Evolutionary conservation across 306 rosid species (phyloP).

Genomic region (Dryas drummondii): DNA sequence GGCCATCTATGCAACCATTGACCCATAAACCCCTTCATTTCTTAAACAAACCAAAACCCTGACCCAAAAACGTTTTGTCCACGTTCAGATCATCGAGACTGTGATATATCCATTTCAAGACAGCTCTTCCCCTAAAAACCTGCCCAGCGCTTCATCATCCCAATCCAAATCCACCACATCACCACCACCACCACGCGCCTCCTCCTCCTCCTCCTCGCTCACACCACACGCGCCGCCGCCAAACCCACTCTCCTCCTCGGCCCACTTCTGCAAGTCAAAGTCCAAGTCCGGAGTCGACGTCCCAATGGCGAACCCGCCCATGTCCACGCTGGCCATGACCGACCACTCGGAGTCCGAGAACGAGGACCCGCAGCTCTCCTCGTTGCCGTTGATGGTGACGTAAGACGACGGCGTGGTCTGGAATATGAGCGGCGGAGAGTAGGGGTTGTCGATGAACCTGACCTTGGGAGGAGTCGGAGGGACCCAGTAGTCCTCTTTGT

Average conservation of each 20-base stretch:
- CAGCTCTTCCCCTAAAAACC: slow-evolving; percentile 38
- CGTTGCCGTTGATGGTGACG: slow-evolving; percentile 69
- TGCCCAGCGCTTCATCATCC: slow-evolving; percentile 42
- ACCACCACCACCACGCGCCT: slow-evolving; percentile 12
- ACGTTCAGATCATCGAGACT: too few species aligned
- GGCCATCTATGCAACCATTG: too few species aligned
- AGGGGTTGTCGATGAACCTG: slow-evolving; percentile 54
- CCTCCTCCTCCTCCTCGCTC: slow-evolving; percentile 10
- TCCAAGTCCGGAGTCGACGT: slow-evolving; percentile 2
- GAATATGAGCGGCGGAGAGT: slow-evolving; percentile 38
- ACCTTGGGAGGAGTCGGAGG: slow-evolving; percentile 10
- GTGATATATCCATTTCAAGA: neutral
- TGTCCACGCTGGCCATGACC: slow-evolving; percentile 65
- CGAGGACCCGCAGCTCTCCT: slow-evolving; percentile 82
- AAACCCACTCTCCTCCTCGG: neutral
- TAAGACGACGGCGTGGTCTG: slow-evolving; percentile 55
- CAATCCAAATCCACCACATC: slow-evolving; percentile 6
- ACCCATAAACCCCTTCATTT: too few species aligned
- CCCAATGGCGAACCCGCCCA: slow-evolving; percentile 14
- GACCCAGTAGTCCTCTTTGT: too few species aligned
- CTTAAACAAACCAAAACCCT: too few species aligned
- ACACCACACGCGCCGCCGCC: slow-evolving; percentile 25
- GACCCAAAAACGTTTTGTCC: too few species aligned
- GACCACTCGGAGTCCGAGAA: slow-evolving; percentile 64
- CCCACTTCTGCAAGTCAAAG: neutral